Base-by-base conservation (phyloP, 2,329 filamentous ascomycete genomes). In the Westerdykella sp. region DNA sequence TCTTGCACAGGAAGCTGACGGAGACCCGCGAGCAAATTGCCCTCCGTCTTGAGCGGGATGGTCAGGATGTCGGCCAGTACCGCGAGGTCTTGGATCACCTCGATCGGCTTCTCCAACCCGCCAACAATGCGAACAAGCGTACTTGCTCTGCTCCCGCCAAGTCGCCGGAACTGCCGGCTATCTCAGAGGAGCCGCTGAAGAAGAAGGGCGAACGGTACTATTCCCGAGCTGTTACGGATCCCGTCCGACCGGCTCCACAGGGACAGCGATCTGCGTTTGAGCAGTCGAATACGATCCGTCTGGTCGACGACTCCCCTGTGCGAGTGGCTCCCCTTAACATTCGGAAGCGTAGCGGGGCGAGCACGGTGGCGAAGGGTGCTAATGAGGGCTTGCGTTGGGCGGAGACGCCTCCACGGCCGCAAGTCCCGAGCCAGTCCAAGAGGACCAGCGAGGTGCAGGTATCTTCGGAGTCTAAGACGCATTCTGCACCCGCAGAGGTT, bases 21-120 rank as follows among this genome's bases (percentile, higher is more conserved):
- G 78, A 82, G 55, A 79, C 77, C 9, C 74, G 79, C 15, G 73
- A 74, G 30, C 76, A 76, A 48, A 70, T 83, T 23, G 73, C 78
- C 28, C 72, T 74, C 42, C 72, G 75, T 40, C 70, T 72, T 16
- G 71, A 66, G 18, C 73, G 71, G 56, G 55, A 71, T 55, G 53
- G 69, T 55, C 52, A 72, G 54, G 60, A 68, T 65, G 63, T 74
- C 48, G 68, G 69, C 4, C 75, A 80, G 46, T 70, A 83, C 34
- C 73, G 78, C 25, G 75, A 80, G 37, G 74, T 85, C 18, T 76
- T 85, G 37, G 73, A 73, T 7, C 75, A 81, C 48, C 69, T 83
- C 11, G 78, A 82, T 60, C 71, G 73, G 14, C 64, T 81, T 21
- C 32, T 35, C 7, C 32, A 35, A 15, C 71, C 72, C n/a, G 53